These are phyloP conservation scores for Candida cerambycidarum DNA, from an alignment of 805 yeast species.

Conservation along the genomic window DNA sequence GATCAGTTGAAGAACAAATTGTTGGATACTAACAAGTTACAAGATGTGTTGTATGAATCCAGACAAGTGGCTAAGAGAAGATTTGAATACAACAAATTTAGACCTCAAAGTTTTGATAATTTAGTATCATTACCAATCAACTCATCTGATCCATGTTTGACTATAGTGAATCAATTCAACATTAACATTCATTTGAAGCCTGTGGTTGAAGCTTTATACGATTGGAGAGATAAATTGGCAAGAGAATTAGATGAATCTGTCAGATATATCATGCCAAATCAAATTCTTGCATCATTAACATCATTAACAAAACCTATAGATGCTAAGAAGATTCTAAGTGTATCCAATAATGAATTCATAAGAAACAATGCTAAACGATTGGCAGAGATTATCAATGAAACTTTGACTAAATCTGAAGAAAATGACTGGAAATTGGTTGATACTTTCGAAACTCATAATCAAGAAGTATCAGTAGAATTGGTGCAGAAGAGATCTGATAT, in stretches of 20 bases:
- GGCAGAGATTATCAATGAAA: constrained; percentile 53
- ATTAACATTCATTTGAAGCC: constrained; percentile 54
- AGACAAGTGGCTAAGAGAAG: constrained; percentile 76
- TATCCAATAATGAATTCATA: constrained; percentile 52
- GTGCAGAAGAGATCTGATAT: constrained; percentile 6
- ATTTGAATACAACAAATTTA: constrained; percentile 76
- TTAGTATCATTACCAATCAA: constrained; percentile 52
- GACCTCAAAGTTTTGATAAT: constrained; percentile 34
- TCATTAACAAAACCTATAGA: constrained; percentile 55
- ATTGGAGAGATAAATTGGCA: constrained; percentile 84
- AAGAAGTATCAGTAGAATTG: constrained; percentile 7
- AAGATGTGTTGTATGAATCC: constrained; percentile 69
- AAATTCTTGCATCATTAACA: constrained; percentile 62
- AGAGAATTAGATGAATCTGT: constrained; percentile 80
- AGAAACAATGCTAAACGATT: constrained; percentile 57
- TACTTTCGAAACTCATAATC: constrained; percentile 18
- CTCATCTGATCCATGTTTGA: constrained; percentile 64
- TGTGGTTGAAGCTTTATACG: constrained; percentile 59
- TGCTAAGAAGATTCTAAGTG: constrained; percentile 51
- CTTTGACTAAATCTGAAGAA: constrained; percentile 32
- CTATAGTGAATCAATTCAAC: constrained; percentile 62
- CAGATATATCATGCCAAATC: constrained; percentile 81
- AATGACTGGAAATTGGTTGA: constrained; percentile 40
- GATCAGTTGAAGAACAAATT: constrained; percentile 69
- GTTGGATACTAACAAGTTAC: constrained; percentile 44